phyloP scores from a whole-genome alignment of 208 protist genomes.

The Leishmania aethiopica region DNA sequence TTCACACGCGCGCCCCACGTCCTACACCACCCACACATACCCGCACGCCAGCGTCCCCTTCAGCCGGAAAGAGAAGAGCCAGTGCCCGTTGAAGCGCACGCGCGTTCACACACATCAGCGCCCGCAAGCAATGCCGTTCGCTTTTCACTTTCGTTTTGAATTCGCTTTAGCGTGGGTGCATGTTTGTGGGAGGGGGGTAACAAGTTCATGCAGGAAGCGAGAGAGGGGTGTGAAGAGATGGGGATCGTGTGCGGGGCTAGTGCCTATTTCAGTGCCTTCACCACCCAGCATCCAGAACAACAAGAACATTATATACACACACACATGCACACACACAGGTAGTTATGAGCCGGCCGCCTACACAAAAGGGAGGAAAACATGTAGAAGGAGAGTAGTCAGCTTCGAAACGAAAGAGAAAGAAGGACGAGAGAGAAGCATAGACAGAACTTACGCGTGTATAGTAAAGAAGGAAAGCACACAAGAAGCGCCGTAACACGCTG shows the following conservation, averaged over 20 bases:
- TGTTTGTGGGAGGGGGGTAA: neutral
- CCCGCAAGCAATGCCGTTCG: neutral
- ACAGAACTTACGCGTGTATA: neutral
- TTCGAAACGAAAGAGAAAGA: neutral
- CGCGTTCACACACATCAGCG: neutral
- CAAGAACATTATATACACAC: neutral
- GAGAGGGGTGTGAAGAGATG: neutral
- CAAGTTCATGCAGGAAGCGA: neutral
- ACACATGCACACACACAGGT: neutral
- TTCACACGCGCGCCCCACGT: neutral
- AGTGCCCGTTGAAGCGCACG: neutral
- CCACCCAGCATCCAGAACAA: neutral
- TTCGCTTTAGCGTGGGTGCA: neutral
- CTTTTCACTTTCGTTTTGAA: neutral
- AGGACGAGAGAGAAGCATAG: neutral
- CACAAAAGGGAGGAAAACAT: neutral
- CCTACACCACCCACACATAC: neutral
- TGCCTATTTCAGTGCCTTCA: neutral
- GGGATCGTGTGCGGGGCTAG: neutral
- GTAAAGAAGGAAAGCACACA: neutral
- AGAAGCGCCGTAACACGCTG: neutral
- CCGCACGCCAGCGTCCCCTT: neutral
- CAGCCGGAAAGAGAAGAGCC: neutral
- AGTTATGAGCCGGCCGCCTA: neutral
- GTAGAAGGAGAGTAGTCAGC: neutral